Base-by-base conservation (phyloP, 2,329 filamentous ascomycete species). In the Colletotrichum abscissum region DNA sequence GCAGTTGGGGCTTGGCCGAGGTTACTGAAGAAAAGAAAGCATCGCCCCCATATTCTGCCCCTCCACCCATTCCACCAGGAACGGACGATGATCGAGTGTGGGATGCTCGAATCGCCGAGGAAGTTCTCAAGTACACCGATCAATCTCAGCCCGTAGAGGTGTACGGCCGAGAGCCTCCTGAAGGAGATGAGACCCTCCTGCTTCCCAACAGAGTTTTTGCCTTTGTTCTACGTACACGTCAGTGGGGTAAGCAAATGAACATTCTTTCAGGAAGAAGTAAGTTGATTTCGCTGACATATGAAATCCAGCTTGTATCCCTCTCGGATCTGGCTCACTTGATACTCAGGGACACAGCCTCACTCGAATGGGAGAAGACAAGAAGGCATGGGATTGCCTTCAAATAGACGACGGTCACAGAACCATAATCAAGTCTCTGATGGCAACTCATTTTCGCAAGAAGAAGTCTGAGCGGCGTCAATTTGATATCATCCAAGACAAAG, bases 401-500 rank as follows among this genome's bases (percentile, higher is more conserved):
- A 62, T 69, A 26, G 16, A 69, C 14, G 16, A 42, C 5, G n/a
- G 52, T 2, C 58, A 69, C 5, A 63, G 35, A 4, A 35, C 67
- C 16, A 69, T 69, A 14, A 69, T 69, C 22, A 24, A 69, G 26
- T 63, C 67, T 7, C 2, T 69, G 62, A 70, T 70, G 67, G 62
- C 54, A 0, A 70, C 82, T 0, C 84, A 86, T 49, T 84, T 85
- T 78, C 81, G 83, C 75, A 80, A 80, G 65, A 84, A 84, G 78
- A 78, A 71, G 0, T 76, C 84, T 4, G 82, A 84, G 77, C 79
- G 82, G 11, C 38, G 67, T 1, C 80, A 54, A 70, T 73, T 11
- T 82, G 85, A 87, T 75, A 73, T 87, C 8, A 84, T 87, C 58
- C 81, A 82, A 64, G 84, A 85, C 74, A 88, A 87, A 75, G 85